Evolutionary conservation across 192 early-diverging fungal genomes (phyloP).

Genomic region (Umbelopsis sp.): DNA sequence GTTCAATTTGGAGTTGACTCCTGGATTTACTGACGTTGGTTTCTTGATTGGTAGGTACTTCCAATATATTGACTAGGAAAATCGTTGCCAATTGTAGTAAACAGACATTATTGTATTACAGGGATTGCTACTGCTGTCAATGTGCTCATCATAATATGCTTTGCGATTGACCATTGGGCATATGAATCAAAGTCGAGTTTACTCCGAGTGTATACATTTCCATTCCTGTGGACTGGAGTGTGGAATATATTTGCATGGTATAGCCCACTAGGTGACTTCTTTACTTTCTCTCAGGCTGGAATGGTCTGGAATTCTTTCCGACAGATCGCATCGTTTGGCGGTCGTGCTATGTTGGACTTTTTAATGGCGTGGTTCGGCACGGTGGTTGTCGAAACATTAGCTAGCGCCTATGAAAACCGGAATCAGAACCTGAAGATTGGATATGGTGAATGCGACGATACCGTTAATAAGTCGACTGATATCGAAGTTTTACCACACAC

Average conservation of each 20-base stretch:
- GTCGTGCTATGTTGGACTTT: slow-evolving; percentile 13
- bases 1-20: neutral
- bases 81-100: neutral
- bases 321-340: slow-evolving; percentile 17
- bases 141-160: neutral
- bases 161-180: neutral
- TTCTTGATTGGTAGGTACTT: slow-evolving; percentile 3
- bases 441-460: neutral
- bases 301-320: slow-evolving; percentile 13
- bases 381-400: neutral
- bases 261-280: slow-evolving; percentile 13
- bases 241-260: slow-evolving; percentile 17
- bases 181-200: neutral
- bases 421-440: neutral
- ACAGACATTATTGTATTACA: neutral
- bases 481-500: neutral
- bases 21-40: neutral
- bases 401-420: neutral
- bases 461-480: neutral
- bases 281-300: neutral
- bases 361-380: slow-evolving; percentile 10
- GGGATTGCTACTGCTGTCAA: neutral
- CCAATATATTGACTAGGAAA: neutral
- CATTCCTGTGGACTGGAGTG: slow-evolving; percentile 13
- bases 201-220: slow-evolving; percentile 12